phyloP scores from a whole-genome alignment of 805 yeast genomes.

The Monosporozyma aerobia region DNA sequence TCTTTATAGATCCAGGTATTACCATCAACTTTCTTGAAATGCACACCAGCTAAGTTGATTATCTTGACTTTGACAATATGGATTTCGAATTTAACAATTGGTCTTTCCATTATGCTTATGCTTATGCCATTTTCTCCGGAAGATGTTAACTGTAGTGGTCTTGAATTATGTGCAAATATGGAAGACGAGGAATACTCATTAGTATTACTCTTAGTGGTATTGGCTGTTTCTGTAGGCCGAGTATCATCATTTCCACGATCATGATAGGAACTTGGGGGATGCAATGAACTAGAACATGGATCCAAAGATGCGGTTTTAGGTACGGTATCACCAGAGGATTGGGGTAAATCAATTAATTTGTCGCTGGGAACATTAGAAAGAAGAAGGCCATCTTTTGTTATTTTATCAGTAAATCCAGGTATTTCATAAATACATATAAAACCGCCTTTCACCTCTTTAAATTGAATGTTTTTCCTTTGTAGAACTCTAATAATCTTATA shows the following conservation, averaged over 20 bases:
- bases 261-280: neutral
- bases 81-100: conserved; percentile 81
- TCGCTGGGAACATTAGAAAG: neutral
- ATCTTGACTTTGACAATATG: conserved; percentile 88
- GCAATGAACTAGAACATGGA: neutral
- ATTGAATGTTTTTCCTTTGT: conserved; percentile 64
- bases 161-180: neutral
- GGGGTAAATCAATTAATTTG: neutral
- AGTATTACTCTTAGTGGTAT: neutral
- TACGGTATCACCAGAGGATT: neutral
- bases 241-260: neutral
- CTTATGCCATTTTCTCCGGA: neutral
- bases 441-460: conserved; percentile 90
- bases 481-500: conserved; percentile 71
- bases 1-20: conserved; percentile 94
- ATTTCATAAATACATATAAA: conserved; percentile 53
- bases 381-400: neutral
- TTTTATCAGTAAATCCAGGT: neutral
- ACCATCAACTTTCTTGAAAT: conserved; percentile 86
- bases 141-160: neutral
- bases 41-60: conserved; percentile 86
- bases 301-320: neutral
- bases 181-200: neutral
- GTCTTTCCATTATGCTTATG: conserved; percentile 10
- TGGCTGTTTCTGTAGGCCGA: neutral